Conservation (phyloP, 1,284 basidiomycete genomes). For the Phlebopus sp. region DNA sequence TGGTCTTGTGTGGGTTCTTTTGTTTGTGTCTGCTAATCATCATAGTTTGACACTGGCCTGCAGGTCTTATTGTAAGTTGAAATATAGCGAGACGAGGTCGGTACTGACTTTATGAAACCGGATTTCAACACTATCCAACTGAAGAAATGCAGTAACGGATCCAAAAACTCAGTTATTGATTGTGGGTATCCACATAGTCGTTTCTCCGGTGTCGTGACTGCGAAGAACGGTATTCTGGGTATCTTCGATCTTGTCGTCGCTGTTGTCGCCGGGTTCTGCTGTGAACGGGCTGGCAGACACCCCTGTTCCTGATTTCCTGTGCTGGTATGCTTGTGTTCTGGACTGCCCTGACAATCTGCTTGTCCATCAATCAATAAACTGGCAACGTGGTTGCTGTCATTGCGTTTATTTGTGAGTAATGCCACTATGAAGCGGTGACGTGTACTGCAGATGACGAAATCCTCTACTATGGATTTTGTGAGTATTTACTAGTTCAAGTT, state of each 20-base stretch:
- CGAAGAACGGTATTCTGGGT: conserved; percentile 49
- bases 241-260: conserved; percentile 55
- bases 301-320: conserved; percentile 52
- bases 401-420: conserved; percentile 45
- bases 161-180: conserved; percentile 45
- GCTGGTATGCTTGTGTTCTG: conserved; percentile 44
- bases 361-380: conserved; percentile 36
- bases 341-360: conserved; percentile 42
- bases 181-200: conserved; percentile 19
- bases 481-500: conserved; percentile 27
- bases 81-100: no score
- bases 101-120: background rate
- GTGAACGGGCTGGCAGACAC: conserved; percentile 49
- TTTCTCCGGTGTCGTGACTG: conserved; percentile 9
- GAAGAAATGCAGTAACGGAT: conserved; percentile 10
- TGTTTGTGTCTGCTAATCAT: background rate
- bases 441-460: conserved; percentile 31
- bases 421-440: conserved; percentile 11
- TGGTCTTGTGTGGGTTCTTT: conserved; percentile 48
- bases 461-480: conserved; percentile 43
- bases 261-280: conserved; percentile 45
- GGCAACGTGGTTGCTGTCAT: conserved; percentile 40
- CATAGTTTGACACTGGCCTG: background rate
- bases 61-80: conserved; percentile 2
- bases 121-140: conserved; percentile 22